phyloP scores from a whole-genome alignment of 345 rosid species.

The Salix koriyanagi region DNA sequence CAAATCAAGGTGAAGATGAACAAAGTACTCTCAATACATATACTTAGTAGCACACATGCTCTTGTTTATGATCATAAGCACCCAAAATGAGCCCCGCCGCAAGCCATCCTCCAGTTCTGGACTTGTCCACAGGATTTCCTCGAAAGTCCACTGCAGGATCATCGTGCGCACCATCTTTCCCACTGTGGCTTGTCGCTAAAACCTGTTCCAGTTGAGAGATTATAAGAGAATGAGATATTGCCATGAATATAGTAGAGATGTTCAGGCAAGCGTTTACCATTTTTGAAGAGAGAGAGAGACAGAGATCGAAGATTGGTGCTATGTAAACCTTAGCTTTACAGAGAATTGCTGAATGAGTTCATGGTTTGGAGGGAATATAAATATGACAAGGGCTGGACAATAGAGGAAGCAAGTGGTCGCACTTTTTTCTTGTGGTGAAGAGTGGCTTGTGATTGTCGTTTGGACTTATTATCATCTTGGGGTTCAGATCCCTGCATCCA shows the following conservation, averaged over 20 bases:
- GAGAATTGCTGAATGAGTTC: not conserved
- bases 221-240: not conserved
- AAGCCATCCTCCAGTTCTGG: slow-evolving; percentile 86
- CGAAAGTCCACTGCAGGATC: slow-evolving; percentile 45
- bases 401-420: not conserved
- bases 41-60: not conserved
- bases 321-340: not conserved
- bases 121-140: slow-evolving; percentile 68
- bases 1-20: not conserved
- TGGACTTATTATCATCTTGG: slow-evolving; percentile 1
- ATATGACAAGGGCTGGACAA: not conserved
- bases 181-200: slow-evolving; percentile 41
- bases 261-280: slow-evolving; percentile 10
- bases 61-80: slow-evolving; percentile 13
- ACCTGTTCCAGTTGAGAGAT: slow-evolving; percentile 31
- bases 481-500: slow-evolving; percentile 1
- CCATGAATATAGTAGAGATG: not conserved
- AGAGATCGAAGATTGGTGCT: not conserved
- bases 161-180: slow-evolving; percentile 31
- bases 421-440: not conserved
- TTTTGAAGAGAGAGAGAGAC: not conserved
- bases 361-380: not conserved
- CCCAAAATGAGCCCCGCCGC: slow-evolving; percentile 91
- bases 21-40: not conserved
- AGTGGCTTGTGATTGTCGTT: slow-evolving; percentile 1